Conservation (phyloP, 345 rosid genomes). For the Eucalyptus victrix region DNA sequence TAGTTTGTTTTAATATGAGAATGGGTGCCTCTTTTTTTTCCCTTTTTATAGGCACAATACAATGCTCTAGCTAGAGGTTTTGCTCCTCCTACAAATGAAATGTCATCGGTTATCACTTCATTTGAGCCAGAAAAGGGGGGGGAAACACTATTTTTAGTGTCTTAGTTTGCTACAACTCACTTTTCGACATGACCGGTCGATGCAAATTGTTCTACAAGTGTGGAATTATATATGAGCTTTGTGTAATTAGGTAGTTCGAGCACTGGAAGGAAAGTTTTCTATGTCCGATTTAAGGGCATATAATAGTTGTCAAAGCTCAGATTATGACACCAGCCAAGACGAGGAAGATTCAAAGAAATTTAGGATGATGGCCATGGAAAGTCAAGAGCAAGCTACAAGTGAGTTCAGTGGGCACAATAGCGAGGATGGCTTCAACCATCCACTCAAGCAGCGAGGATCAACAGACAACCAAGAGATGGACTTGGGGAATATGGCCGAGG, state of each 20-base stretch:
- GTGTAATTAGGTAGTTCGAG: constrained; percentile 54
- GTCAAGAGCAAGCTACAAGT: constrained; percentile 35
- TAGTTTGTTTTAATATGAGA: not conserved
- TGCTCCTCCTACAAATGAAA: not conserved
- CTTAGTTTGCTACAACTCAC: not conserved
- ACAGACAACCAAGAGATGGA: constrained; percentile 32
- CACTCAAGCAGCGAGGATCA: constrained; percentile 44
- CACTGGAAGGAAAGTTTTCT: constrained; percentile 60
- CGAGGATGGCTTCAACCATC: constrained; percentile 33
- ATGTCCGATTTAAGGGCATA: constrained; percentile 27
- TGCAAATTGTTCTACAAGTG: not conserved
- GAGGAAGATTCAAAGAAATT: constrained; percentile 50
- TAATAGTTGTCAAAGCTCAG: constrained; percentile 35
- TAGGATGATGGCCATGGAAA: constrained; percentile 60
- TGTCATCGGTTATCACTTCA: not conserved
- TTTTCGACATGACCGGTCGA: not conserved
- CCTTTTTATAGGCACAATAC: not conserved
- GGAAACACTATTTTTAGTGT: not conserved
- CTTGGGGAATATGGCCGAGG: constrained; percentile 6
- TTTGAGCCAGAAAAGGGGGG: not conserved
- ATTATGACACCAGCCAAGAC: constrained; percentile 52
- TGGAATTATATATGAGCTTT: not conserved
- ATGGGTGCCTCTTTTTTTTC: not conserved
- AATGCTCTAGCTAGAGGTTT: not conserved
- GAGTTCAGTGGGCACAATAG: constrained; percentile 37